Evolutionary conservation across 257 asterid genomes (phyloP).

Genomic region (Gynochthodes officinalis): DNA sequence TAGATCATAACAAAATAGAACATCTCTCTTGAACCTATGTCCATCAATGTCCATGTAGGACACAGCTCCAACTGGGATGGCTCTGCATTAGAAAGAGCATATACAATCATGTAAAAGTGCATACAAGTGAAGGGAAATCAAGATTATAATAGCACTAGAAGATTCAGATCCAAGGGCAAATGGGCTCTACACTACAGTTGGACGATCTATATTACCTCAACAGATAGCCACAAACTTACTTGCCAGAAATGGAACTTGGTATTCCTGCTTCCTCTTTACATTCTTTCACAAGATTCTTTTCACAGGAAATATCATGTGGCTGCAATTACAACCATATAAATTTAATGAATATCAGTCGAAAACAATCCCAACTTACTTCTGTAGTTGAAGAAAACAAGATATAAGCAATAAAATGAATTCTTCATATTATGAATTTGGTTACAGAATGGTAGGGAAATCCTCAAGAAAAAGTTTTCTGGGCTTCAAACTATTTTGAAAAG

Average conservation of each 20-base stretch:
- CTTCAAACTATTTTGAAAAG: too few species aligned
- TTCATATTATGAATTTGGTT: neutral
- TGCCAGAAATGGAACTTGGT: conserved; percentile 61
- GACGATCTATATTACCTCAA: neutral
- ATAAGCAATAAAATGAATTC: neutral
- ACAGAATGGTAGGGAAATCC: neutral
- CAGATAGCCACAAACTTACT: conserved; percentile 33
- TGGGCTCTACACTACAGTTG: conserved; percentile 1
- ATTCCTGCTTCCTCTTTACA: conserved; percentile 97
- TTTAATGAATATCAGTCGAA: conserved; percentile 2
- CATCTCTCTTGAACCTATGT: conserved; percentile 79
- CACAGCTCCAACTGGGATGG: conserved; percentile 80
- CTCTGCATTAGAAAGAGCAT: conserved; percentile 43
- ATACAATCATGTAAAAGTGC: conserved; percentile 2
- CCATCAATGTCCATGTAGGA: conserved; percentile 77
- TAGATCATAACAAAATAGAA: conserved; percentile 89
- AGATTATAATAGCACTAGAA: neutral
- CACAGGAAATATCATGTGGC: conserved; percentile 89
- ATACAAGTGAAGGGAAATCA: neutral
- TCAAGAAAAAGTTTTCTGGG: neutral
- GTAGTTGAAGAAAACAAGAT: conserved; percentile 8
- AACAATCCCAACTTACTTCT: conserved; percentile 1
- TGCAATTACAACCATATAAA: conserved; percentile 23
- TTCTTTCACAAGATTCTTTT: conserved; percentile 79
- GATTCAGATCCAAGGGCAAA: neutral